phyloP scores from a whole-genome alignment of 164 flowering plant species.

The Magnolia changhungtana region DNA sequence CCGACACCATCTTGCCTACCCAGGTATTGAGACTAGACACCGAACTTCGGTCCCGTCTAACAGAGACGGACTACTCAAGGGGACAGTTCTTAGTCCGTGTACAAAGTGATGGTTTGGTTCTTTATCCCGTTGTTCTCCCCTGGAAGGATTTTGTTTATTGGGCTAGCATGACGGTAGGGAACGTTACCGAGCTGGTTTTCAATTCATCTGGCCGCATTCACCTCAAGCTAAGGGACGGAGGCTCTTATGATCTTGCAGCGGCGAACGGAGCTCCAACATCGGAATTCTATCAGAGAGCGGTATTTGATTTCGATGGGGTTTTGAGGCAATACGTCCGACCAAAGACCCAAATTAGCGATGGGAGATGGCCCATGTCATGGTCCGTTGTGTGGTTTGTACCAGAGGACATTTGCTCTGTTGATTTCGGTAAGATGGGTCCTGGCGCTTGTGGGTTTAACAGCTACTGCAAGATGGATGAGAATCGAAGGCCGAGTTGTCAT shows the following conservation, averaged over 20 bases:
- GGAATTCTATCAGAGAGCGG: conserved; percentile 33
- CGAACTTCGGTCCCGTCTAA: neutral
- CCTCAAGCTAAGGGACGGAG: conserved; percentile 19
- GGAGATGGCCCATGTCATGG: conserved; percentile 13
- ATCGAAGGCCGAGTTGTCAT: conserved; percentile 27
- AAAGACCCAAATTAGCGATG: neutral
- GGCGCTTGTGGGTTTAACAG: conserved; percentile 55
- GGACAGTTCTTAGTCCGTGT: conserved; percentile 29
- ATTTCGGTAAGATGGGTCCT: neutral
- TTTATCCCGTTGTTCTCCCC: neutral
- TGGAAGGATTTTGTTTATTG: neutral
- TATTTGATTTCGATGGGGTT: conserved; percentile 27
- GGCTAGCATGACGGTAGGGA: neutral
- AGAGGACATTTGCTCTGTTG: conserved; percentile 8
- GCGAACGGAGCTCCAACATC: conserved; percentile 2
- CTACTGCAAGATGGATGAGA: conserved; percentile 31
- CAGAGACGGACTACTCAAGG: neutral
- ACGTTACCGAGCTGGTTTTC: neutral
- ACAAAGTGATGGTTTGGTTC: conserved; percentile 19
- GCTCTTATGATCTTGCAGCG: neutral
- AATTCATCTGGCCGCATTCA: conserved; percentile 28
- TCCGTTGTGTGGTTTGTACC: conserved; percentile 8
- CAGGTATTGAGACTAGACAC: neutral
- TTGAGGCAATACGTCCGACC: conserved; percentile 22
- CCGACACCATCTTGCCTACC: conserved; percentile 12